These are phyloP conservation scores for Plasmodium fragile DNA, from an alignment of 169 alveolate species.

Conservation along the genomic window DNA sequence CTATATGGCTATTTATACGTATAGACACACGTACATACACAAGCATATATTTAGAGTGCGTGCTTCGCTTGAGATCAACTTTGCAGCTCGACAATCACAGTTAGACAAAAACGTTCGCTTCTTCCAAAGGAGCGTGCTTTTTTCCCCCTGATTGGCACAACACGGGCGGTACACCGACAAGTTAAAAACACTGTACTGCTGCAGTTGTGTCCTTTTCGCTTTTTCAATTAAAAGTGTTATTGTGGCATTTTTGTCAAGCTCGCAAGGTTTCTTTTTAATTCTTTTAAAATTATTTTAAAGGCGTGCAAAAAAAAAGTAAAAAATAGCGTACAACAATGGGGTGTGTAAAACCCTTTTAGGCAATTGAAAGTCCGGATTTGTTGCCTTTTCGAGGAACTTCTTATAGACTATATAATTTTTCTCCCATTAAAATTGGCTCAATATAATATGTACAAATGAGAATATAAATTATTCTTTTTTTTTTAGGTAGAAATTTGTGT, in stretches of 20 bases:
- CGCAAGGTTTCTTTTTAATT: not conserved
- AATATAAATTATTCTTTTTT: not conserved
- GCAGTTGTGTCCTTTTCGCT: not conserved
- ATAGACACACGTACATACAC: not conserved
- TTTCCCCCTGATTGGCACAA: not conserved
- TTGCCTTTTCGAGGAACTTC: not conserved
- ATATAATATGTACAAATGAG: not conserved
- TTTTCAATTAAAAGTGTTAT: not conserved
- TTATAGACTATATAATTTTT: not conserved
- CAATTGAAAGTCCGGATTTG: not conserved
- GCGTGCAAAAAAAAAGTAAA: not conserved
- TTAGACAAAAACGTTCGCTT: not conserved
- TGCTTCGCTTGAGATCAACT: not conserved
- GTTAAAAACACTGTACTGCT: not conserved
- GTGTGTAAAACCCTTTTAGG: not conserved
- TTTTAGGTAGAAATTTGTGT: slow-evolving; percentile 11
- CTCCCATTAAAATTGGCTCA: not conserved
- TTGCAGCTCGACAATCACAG: not conserved
- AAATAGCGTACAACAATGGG: not conserved
- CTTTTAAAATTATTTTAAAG: not conserved
- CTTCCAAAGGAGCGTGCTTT: not conserved
- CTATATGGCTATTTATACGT: not conserved
- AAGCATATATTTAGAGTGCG: not conserved
- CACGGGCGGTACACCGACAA: not conserved
- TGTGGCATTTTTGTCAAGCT: not conserved